Conservation (phyloP, 306 rosid species). For the Cicer judaicum region DNA sequence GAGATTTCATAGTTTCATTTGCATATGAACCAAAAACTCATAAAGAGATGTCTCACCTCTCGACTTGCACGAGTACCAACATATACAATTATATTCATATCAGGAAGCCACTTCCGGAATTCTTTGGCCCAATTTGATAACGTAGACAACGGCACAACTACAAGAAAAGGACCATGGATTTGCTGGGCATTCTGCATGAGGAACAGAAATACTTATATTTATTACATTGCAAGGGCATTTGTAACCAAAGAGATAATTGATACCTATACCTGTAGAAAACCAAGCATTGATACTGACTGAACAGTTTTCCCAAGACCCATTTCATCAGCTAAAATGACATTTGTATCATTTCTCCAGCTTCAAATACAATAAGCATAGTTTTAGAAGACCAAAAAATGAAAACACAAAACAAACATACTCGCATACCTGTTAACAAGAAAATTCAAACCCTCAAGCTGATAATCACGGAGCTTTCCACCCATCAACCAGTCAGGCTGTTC, state of each 20-base stretch:
- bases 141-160: slow-evolving; percentile 96
- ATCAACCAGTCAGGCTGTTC: slow-evolving; percentile 98
- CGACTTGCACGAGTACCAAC: slow-evolving; percentile 99
- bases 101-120: slow-evolving; percentile 99
- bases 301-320: slow-evolving; percentile 99
- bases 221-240: slow-evolving; percentile 16
- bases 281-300: slow-evolving; percentile 99
- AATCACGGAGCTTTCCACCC: slow-evolving; percentile 99
- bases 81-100: slow-evolving; percentile 91
- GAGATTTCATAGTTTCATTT: slow-evolving; percentile 9
- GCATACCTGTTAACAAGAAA: slow-evolving; percentile 97
- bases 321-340: slow-evolving; percentile 99
- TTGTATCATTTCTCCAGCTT: slow-evolving; percentile 99
- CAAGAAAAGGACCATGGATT: slow-evolving; percentile 95
- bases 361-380: slow-evolving; percentile 47
- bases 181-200: slow-evolving; percentile 88
- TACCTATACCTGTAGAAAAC: slow-evolving; percentile 84
- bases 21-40: slow-evolving; percentile 25
- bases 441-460: slow-evolving; percentile 99
- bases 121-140: slow-evolving; percentile 99
- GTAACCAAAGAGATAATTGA: slow-evolving; percentile 38
- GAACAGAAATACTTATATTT: slow-evolving; percentile 28
- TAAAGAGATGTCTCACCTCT: slow-evolving; percentile 70
- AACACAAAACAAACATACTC: slow-evolving; percentile 5
- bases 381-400: slow-evolving; percentile 44